phyloP scores from a whole-genome alignment of 768 basidiomycete genomes.

The Lactarius deliciosus region DNA sequence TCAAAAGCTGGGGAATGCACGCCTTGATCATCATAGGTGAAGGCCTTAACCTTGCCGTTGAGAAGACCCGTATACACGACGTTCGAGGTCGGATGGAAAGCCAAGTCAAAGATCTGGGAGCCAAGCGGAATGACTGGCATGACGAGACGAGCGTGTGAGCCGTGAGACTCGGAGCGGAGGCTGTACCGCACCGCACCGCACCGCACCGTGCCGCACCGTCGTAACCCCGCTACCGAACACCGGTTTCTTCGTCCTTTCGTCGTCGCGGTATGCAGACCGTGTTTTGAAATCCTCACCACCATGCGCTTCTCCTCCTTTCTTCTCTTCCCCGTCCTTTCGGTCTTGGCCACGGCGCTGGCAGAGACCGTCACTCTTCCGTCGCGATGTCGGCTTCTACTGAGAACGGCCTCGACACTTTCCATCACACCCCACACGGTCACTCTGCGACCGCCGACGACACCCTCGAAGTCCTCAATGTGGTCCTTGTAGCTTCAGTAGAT shows the following conservation, averaged over 20 bases:
- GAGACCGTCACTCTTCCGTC: constrained; percentile 33
- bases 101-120: constrained; percentile 85
- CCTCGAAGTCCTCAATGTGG: constrained; percentile 72
- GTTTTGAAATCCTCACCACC: constrained; percentile 1
- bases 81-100: constrained; percentile 73
- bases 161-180: neutral
- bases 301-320: constrained; percentile 28
- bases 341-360: constrained; percentile 32
- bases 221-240: neutral
- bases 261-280: neutral
- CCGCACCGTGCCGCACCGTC: neutral
- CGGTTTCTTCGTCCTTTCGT: neutral
- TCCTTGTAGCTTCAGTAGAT: constrained; percentile 90
- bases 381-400: constrained; percentile 18
- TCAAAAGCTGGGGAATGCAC: constrained; percentile 56
- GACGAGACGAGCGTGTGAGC: neutral
- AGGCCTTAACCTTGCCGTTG: constrained; percentile 81
- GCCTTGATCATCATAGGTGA: constrained; percentile 72
- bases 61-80: constrained; percentile 78
- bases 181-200: neutral
- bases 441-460: constrained; percentile 38
- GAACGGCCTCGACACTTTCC: constrained; percentile 17
- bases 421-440: constrained; percentile 25
- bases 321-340: constrained; percentile 27
- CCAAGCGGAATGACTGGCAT: constrained; percentile 69